Conservation (phyloP, 345 rosid genomes). For the Ricinus communis region DNA sequence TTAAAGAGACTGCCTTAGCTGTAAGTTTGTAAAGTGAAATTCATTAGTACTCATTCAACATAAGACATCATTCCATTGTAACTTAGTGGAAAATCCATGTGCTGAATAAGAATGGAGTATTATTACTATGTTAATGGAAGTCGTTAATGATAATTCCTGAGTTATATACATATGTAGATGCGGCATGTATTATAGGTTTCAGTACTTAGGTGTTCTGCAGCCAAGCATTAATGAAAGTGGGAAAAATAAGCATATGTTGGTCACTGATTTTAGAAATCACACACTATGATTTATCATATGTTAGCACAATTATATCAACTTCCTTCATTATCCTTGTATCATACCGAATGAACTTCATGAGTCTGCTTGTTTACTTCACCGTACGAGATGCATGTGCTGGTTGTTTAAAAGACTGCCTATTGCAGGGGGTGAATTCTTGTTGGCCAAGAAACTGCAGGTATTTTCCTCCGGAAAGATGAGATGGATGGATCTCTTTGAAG, state of each 20-base stretch:
- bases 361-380: not conserved
- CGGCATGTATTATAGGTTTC: not conserved
- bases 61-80: not conserved
- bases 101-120: not conserved
- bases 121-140: not conserved
- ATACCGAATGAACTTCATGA: too few species aligned
- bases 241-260: not conserved
- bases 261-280: not conserved
- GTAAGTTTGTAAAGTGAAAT: slow-evolving; percentile 42
- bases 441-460: slow-evolving; percentile 67
- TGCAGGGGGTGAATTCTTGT: slow-evolving; percentile 60
- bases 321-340: not conserved
- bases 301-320: too few species aligned
- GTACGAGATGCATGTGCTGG: slow-evolving; percentile 12
- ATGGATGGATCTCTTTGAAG: not conserved
- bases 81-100: not conserved
- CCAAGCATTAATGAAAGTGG: too few species aligned
- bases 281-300: not conserved
- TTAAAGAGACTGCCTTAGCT: slow-evolving; percentile 47
- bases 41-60: not conserved
- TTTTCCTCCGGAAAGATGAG: slow-evolving; percentile 41
- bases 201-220: not conserved
- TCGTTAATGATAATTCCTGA: not conserved
- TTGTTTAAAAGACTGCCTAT: not conserved
- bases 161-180: not conserved